Base-by-base conservation (phyloP, 495 filamentous ascomycete genomes). In the Parathielavia hyrcaniae region DNA sequence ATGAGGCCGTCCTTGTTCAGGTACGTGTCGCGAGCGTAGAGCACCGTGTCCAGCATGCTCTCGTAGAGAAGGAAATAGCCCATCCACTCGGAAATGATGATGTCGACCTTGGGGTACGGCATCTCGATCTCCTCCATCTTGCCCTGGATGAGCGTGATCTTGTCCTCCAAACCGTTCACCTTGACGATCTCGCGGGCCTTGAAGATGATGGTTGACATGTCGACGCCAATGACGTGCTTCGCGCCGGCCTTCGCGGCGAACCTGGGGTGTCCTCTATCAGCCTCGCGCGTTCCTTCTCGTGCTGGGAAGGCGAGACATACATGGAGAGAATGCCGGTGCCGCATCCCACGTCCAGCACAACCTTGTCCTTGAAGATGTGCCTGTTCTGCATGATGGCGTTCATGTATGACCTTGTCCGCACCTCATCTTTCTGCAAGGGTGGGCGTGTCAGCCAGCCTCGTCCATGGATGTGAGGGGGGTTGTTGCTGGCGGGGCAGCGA, bases 81-180 rank as follows among this genome's bases (percentile, higher is more conserved):
- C 91, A 97, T 97, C 91, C 91, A 97, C 70, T 97, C 91, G 2
- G 90, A 95, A 55, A 97, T 84, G 63, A 97, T 96, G 70, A 97
- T 91, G 64, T 97, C 91, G 47, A 97, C 91, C 68, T 92, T 79
- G 56, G 82, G 78, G 60, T 90, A 86, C 1, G 89, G 89, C 51
- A 95, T 64, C 36, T 80, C 77, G 40, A 95, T 85, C 67, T 96
- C 92, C 70, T 97, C 91, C 69, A 96, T 91, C 76, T 93, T 95
- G 50, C 91, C 91, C 64, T 87, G 89, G 55, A 92, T 77, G 34
- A 83, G 73, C 30, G 86, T 90, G 63, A 97, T 93, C 57, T 86
- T 83, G 71, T 90, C 82, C 41, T 78, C 80, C 67, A 96, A 78
- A 30, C 83, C 84, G 69, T 97, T 97, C 52, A 84, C 83, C 64